Base-by-base conservation (phyloP, 2,329 filamentous ascomycete species). In the Ambrosiella xylebori region DNA sequence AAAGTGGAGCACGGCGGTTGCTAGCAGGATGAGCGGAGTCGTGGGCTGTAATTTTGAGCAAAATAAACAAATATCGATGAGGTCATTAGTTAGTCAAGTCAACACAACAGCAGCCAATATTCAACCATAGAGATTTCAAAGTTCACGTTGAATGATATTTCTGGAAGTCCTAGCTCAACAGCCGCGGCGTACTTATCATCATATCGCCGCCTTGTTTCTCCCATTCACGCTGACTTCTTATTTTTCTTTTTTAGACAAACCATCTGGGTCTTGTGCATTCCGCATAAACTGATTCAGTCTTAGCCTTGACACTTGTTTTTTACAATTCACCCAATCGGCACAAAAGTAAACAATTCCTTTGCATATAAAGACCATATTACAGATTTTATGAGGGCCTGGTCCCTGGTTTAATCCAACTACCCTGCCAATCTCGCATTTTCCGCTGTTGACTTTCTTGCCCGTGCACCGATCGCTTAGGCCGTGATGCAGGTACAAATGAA, bases 381-480 rank as follows among this genome's bases (percentile, higher is more conserved):
- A 41, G 11, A 27, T 27, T 27, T 27, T 27, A 27, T 5, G 27
- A 27, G 27, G 27, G n/a, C 44, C 47, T 59, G 45, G 11, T 52
- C 45, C 41, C 38, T 53, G 39, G 44, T 17, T 52, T 51, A 41
- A 44, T 15, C n/a, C 44, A 13, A 47, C 12, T 38, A 45, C 57
- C 54, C 53, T 59, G 53, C 57, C 53, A 59, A 59, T 59, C 57
- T 59, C 53, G 57, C 53, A 59, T 59, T 54, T 27, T 13, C 52
- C 56, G 56, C 57, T 13, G 55, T 54, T 41, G 27, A 45, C 53
- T 59, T 47, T 56, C 57, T 59, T 55, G 38, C 44, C 57, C 53
- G 54, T 55, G 45, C 39, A 51, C 57, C 53, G 19, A 39, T 59
- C 57, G 53, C 57, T 54, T 49, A 45, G 52, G 52, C 54, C 54